Base-by-base conservation (phyloP, 495 filamentous ascomycete species). In the Usnea hakonensis region DNA sequence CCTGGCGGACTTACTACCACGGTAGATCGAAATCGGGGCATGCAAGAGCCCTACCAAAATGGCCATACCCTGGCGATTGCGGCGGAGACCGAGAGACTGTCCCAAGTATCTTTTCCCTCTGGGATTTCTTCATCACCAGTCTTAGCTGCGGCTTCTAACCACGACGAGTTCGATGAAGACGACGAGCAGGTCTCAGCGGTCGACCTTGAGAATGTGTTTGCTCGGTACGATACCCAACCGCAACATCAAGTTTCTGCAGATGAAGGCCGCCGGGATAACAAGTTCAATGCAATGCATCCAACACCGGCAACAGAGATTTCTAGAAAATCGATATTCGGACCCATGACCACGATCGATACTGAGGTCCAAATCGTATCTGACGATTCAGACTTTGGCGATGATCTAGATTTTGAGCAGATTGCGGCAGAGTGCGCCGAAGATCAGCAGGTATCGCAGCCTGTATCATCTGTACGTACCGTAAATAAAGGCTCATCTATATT, bases 331-430 rank as follows among this genome's bases (percentile, higher is more conserved):
- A 65, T 16, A 65, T 21, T n/a, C 32, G 43, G 37, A n/a, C 30
- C 28, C 33, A 64, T 68, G 23, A 61, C 7, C 30, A 13, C 50
- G 9, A 38, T 23, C 19, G 26, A 62, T 5, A 17, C 60, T 23
- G 65, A 69, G 30, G 62, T 65, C 5, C 48, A n/a, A n/a, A n/a
- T n/a, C n/a, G n/a, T 56, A n/a, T 69, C 67, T 63, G 81, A 75
- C 66, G 85, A 82, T 38, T 85, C 81, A 35, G 85, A 87, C 59
- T 87, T 86, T 70, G 84, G 84, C 41, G 84, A 85, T 68, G 87
- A 89, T 60, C 80, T 83, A 65, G 88, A 91, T 69, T 84, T 85
- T 61, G 85, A 87, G 52, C 62, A 71, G 30, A 70, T 80, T 63
- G 84, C 78, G 17, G 78, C 80, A 55, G 85, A 86, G 64, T 76